Percentiles rank a stretch among this genome's conserved stretches.
Evolutionary conservation across 1,139 yeast species (phyloP).

Genomic region (Candida neerlandica): DNA sequence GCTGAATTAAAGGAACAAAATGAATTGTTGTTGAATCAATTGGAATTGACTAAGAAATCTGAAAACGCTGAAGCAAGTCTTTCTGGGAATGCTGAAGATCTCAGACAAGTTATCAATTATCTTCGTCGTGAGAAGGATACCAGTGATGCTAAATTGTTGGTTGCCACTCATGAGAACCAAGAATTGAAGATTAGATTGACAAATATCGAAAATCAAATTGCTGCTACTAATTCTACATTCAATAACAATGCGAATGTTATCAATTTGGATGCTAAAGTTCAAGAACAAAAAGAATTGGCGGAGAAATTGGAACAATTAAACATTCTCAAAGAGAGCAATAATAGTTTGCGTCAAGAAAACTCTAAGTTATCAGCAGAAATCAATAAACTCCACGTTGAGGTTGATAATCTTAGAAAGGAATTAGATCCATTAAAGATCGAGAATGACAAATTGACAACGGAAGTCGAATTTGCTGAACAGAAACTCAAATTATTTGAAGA

Average conservation of each 20-base stretch:
- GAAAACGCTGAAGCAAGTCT: conserved; percentile 16
- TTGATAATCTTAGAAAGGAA: conserved; percentile 20
- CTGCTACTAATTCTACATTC: conserved; percentile 48
- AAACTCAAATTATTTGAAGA: conserved; percentile 36
- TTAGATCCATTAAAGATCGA: conserved; percentile 24
- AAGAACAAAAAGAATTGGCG: conserved; percentile 56
- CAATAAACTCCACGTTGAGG: conserved; percentile 24
- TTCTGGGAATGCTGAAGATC: conserved; percentile 21
- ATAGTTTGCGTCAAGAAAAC: conserved; percentile 62
- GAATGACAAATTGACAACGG: conserved; percentile 26
- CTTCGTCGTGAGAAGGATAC: conserved; percentile 80
- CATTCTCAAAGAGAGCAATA: conserved; percentile 73
- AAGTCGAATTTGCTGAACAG: conserved; percentile 36
- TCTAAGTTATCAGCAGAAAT: conserved; percentile 26
- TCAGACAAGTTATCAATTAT: conserved; percentile 60
- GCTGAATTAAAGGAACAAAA: conserved; percentile 69
- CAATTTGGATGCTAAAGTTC: conserved; percentile 40
- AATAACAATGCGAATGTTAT: conserved; percentile 32
- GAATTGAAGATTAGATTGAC: conserved; percentile 47
- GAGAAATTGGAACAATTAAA: conserved; percentile 70
- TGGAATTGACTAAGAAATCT: conserved; percentile 48
- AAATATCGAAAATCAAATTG: conserved; percentile 44
- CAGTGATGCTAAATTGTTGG: conserved; percentile 59
- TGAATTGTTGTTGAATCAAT: conserved; percentile 65
- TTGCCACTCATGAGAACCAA: conserved; percentile 51